Evolutionary conservation across 2,329 filamentous ascomycete species (phyloP).

Genomic region (Colletotrichum incanum): DNA sequence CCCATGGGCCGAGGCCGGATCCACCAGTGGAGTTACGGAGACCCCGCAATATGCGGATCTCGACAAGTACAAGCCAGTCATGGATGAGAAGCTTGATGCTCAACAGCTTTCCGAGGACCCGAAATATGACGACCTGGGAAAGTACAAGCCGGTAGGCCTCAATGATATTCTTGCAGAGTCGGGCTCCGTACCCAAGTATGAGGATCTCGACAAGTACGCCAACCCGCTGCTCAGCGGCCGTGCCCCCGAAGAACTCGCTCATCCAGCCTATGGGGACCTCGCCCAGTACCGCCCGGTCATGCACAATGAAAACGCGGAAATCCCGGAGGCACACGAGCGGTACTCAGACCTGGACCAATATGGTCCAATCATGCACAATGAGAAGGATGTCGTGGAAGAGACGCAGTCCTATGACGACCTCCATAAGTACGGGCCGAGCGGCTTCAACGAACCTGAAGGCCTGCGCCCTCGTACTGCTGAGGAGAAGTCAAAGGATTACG

Average conservation of each 20-base stretch:
- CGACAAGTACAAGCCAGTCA: slow-evolving; percentile 55
- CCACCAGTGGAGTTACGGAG: slow-evolving; percentile 40
- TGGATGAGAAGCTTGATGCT: slow-evolving; percentile 49
- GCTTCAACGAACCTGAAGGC: slow-evolving; percentile 57
- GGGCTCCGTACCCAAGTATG: slow-evolving; percentile 47
- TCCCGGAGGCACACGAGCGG: slow-evolving; percentile 36
- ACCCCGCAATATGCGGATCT: slow-evolving; percentile 48
- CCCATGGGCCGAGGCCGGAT: slow-evolving; percentile 43
- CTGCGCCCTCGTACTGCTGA: slow-evolving; percentile 50
- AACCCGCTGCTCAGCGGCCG: slow-evolving; percentile 38
- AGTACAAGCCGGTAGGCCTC: slow-evolving; percentile 54
- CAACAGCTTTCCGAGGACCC: slow-evolving; percentile 41
- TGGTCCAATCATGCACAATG: slow-evolving; percentile 48
- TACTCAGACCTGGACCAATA: slow-evolving; percentile 46
- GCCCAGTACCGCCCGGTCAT: slow-evolving; percentile 51
- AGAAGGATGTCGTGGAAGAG: slow-evolving; percentile 56
- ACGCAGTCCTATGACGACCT: slow-evolving; percentile 58
- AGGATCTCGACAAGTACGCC: slow-evolving; percentile 55
- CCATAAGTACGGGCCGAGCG: slow-evolving; percentile 53
- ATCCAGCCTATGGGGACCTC: slow-evolving; percentile 54
- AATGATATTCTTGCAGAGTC: slow-evolving; percentile 25
- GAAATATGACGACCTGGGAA: slow-evolving; percentile 59
- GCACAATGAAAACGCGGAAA: slow-evolving; percentile 53
- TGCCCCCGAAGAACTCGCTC: slow-evolving; percentile 46
- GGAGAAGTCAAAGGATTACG: slow-evolving; percentile 59